These are phyloP conservation scores for Rhynchospora pubera DNA, from an alignment of 176 grass and related monocot species.

Conservation along the genomic window DNA sequence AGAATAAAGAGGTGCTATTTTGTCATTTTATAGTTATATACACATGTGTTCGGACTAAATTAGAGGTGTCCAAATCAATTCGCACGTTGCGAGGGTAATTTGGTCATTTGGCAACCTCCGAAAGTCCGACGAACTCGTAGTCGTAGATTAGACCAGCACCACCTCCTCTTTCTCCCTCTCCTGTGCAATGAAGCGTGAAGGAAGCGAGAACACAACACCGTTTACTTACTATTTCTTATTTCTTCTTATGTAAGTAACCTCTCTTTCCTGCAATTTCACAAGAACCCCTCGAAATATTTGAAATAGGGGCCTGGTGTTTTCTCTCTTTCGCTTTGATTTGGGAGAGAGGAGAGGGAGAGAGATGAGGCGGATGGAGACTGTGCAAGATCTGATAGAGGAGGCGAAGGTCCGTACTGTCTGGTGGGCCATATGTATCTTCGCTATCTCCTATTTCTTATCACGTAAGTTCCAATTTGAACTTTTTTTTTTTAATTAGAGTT, in stretches of 20 bases:
- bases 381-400: constrained; percentile 98
- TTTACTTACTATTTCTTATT: not conserved
- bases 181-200: not conserved
- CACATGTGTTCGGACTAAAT: no score
- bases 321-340: not conserved
- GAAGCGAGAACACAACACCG: not conserved
- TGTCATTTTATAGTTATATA: no score
- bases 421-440: constrained; percentile 87
- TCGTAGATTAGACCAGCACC: not conserved
- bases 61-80: not conserved
- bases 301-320: not conserved
- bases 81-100: not conserved
- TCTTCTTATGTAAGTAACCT: not conserved
- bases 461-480: constrained; percentile 39
- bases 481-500: not conserved
- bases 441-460: constrained; percentile 77
- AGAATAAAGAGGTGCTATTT: no score
- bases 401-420: constrained; percentile 68
- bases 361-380: constrained; percentile 61
- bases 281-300: no score
- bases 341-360: no score
- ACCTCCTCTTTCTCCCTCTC: not conserved
- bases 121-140: not conserved
- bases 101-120: not conserved
- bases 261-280: not conserved